These are phyloP conservation scores for Umbelopsis sp. DNA, from an alignment of 192 early-diverging fungal species.

Conservation along the genomic window DNA sequence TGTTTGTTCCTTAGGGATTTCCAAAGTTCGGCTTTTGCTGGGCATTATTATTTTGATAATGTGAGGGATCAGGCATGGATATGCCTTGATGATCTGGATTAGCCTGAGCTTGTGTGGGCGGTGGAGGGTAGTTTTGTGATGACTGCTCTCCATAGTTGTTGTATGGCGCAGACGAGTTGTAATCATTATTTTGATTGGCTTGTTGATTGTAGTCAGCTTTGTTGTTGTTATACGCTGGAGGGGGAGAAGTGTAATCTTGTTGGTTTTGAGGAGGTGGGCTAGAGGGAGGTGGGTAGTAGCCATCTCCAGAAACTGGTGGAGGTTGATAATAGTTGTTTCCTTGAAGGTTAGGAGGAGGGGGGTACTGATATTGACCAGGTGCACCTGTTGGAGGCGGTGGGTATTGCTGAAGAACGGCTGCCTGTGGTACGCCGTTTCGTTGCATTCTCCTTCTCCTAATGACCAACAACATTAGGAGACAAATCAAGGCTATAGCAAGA, in stretches of 20 bases:
- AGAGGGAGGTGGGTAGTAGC: not conserved
- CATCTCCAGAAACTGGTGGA: not conserved
- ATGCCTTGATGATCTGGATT: not conserved
- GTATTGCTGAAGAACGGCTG: not conserved
- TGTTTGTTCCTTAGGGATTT: too few species aligned
- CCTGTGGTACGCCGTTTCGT: too few species aligned
- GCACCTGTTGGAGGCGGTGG: not conserved
- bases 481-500: not conserved
- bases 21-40: slow-evolving; percentile 4
- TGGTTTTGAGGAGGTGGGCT: slow-evolving; percentile 2
- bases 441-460: slow-evolving; percentile 18
- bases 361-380: not conserved
- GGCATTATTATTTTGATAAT: not conserved
- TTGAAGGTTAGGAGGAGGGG: not conserved
- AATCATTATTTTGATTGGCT: not conserved
- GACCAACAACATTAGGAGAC: not conserved
- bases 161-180: too few species aligned
- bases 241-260: not conserved
- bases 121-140: too few species aligned
- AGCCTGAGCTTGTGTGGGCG: not conserved
- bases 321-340: not conserved
- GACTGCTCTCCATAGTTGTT: too few species aligned
- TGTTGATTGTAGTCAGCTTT: not conserved
- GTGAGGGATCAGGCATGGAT: slow-evolving; percentile 11
- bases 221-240: not conserved